Base-by-base conservation (phyloP, 2,329 filamentous ascomycete genomes). In the Chaetomium strumarium region DNA sequence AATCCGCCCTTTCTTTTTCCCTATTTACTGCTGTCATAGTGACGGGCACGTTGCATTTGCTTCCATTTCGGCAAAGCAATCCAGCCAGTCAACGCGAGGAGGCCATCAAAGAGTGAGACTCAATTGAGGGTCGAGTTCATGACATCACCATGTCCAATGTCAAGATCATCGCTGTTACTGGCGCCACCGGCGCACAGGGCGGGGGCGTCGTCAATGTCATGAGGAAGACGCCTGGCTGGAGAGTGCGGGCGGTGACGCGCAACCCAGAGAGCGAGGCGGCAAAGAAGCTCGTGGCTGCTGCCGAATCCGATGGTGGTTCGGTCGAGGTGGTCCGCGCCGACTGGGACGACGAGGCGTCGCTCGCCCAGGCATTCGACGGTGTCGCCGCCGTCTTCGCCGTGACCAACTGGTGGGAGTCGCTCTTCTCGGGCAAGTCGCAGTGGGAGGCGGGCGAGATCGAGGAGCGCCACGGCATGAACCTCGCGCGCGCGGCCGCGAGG, bases 401-500 rank as follows among this genome's bases (percentile, higher is more conserved):
- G 20, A 39, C 45, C 45, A 47, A 47, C 36, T 47, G 45, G 45
- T 47, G 45, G 45, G 45, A 47, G 34, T 30, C 45, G 9, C 45
- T 47, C 45, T 47, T 47, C 45, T 39, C 45, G 34, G 45, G 45
- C 36, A 47, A 47, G 24, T 47, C 45, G 20, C 45, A 47, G 36
- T 47, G 45, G 45, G 45, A 47, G 34, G 8, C 45, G 7, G 45
- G 45, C 24, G 46, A 49, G 10, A 42, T 49, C 17, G 46, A 49
- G 31, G 46, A 49, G 38, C 37, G 38, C 12, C 46, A 49, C 37
- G 46, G 46, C 29, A 49, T 49, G 37, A 49, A 49, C 46, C 46
- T 49, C 24, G 46, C 46, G 19, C 46, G 46, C 10, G 46, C 46
- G 19, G 46, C 46, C 29, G 46, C 46, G 5, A 19, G 14, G 5